Conservation (phyloP, 306 rosid species). For the Prunus mira region DNA sequence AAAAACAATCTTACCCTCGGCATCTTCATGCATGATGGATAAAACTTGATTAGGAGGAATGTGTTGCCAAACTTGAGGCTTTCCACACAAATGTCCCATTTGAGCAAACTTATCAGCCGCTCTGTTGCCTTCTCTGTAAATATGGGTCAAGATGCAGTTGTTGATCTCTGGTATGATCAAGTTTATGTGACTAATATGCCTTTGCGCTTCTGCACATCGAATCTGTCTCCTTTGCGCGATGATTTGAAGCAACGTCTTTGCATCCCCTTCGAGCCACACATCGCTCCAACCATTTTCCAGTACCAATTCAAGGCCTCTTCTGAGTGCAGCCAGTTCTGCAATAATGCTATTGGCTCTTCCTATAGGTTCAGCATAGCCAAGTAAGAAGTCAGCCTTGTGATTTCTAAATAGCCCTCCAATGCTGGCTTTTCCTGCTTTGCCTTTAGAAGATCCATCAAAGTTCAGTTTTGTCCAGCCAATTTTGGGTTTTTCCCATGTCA, state of each 20-base stretch:
- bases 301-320: conserved; percentile 62
- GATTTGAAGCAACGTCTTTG: conserved; percentile 54
- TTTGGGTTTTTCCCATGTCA: conserved; percentile 59
- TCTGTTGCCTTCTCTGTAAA: conserved; percentile 72
- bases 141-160: conserved; percentile 41
- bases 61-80: conserved; percentile 47
- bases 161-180: conserved; percentile 42
- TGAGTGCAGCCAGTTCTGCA: conserved; percentile 55
- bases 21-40: conserved; percentile 54
- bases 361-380: conserved; percentile 71
- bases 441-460: conserved; percentile 68
- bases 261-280: conserved; percentile 78
- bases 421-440: conserved; percentile 41
- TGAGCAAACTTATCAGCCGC: conserved; percentile 71
- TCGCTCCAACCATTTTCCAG: conserved; percentile 72
- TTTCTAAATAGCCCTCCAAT: conserved; percentile 65
- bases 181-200: conserved; percentile 44
- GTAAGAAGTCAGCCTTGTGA: conserved; percentile 59
- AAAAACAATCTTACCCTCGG: conserved; percentile 55
- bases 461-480: conserved; percentile 68
- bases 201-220: conserved; percentile 49
- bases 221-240: conserved; percentile 40
- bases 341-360: conserved; percentile 56
- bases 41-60: conserved; percentile 52
- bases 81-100: conserved; percentile 48